These are phyloP conservation scores for Claviceps sp. DNA, from an alignment of 2,329 filamentous ascomycete species.

Conservation along the genomic window DNA sequence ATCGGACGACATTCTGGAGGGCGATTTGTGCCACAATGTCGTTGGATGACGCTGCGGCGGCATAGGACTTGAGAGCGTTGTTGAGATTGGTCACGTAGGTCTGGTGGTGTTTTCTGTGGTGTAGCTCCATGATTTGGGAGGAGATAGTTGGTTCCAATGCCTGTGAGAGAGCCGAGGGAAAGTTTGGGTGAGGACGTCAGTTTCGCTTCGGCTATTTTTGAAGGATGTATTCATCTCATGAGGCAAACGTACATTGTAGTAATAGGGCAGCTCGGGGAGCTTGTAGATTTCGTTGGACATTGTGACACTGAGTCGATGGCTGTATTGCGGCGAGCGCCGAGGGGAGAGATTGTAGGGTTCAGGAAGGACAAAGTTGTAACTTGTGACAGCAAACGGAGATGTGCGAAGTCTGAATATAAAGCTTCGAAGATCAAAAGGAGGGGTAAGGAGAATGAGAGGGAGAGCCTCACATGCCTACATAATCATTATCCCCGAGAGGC, in stretches of 20 bases:
- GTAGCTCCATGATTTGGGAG: slow-evolving; percentile 67
- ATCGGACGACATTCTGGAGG: slow-evolving; percentile 62
- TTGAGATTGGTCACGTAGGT: slow-evolving; percentile 69
- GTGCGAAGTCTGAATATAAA: too few relatives aligned
- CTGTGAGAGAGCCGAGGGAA: slow-evolving; percentile 21
- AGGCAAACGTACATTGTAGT: slow-evolving; percentile 46
- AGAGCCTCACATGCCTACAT: not conserved
- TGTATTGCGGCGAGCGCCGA: not conserved
- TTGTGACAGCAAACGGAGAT: not conserved
- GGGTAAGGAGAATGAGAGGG: not conserved
- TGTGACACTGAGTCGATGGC: not conserved
- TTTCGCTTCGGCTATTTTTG: slow-evolving; percentile 23
- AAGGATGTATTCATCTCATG: not conserved
- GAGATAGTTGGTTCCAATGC: slow-evolving; percentile 64
- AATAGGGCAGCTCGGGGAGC: slow-evolving; percentile 54
- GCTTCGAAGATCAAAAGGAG: not conserved
- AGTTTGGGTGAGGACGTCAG: not conserved
- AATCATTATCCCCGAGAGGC: too few relatives aligned
- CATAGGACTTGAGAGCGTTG: slow-evolving; percentile 46
- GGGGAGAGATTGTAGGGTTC: not conserved
- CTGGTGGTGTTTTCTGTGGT: slow-evolving; percentile 69
- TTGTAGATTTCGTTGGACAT: slow-evolving; percentile 36
- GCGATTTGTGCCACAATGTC: slow-evolving; percentile 52
- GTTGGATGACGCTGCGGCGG: slow-evolving; percentile 37
- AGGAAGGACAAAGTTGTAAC: not conserved